Percentiles rank a stretch among this genome's conserved stretches.
These are phyloP conservation scores for Tilletia indica DNA, from an alignment of 1,284 basidiomycete genomes.

Conservation along the genomic window DNA sequence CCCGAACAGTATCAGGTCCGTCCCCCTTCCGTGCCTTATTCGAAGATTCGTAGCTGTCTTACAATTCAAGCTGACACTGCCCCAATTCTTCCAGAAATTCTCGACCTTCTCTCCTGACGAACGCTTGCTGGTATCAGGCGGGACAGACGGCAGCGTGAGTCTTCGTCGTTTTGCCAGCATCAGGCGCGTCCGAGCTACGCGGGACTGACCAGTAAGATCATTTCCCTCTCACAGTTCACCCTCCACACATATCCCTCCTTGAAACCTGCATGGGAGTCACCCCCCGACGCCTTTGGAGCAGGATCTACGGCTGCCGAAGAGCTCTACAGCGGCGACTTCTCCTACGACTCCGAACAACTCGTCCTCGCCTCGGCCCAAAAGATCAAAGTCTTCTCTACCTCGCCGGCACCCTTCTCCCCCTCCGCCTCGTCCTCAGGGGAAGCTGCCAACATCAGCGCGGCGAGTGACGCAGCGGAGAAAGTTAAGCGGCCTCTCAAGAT, in stretches of 20 bases:
- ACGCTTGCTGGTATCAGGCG: slow-evolving; percentile 41
- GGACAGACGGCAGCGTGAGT: slow-evolving; percentile 39
- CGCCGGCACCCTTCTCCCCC: slow-evolving; percentile 23
- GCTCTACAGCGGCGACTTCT: slow-evolving; percentile 51
- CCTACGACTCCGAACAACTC: slow-evolving; percentile 43
- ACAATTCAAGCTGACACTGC: not conserved
- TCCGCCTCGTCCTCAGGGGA: slow-evolving; percentile 9
- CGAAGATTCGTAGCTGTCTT: not conserved
- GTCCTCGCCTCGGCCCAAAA: slow-evolving; percentile 41
- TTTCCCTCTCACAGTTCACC: slow-evolving; percentile 19
- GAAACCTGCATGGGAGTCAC: slow-evolving; percentile 31
- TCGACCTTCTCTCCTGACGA: slow-evolving; percentile 42
- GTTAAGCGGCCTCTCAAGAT: slow-evolving; percentile 10
- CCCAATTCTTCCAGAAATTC: slow-evolving; percentile 27
- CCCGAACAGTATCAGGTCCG: slow-evolving; percentile 38
- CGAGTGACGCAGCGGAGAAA: not conserved
- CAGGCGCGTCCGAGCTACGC: not conserved
- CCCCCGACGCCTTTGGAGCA: slow-evolving; percentile 32
- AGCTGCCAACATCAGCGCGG: not conserved
- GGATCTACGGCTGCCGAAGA: slow-evolving; percentile 27
- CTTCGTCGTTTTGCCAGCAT: not conserved
- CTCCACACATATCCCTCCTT: slow-evolving; percentile 47
- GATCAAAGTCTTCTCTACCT: slow-evolving; percentile 41
- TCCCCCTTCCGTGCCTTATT: too few relatives aligned
- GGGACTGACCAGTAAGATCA: not conserved